Percentiles rank a stretch among this genome's conserved stretches.
phyloP scores from a whole-genome alignment of 177 flowering plant genomes.

The Vitis hybrid region DNA sequence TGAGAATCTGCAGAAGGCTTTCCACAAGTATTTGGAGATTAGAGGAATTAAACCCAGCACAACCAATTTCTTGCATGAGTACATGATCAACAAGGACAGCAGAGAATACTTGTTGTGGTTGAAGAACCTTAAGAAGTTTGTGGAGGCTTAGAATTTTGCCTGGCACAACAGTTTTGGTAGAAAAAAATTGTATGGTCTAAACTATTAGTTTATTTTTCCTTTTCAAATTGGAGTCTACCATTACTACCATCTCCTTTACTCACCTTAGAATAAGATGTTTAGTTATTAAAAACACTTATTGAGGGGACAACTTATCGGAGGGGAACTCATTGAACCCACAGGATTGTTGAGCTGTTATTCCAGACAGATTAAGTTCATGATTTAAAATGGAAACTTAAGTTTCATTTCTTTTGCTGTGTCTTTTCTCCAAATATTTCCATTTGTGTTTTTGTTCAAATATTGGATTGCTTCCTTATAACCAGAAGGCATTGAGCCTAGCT shows the following conservation, averaged over 20 bases:
- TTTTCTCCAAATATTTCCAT: too few species aligned
- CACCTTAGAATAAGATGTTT: too few species aligned
- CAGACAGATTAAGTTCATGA: too few species aligned
- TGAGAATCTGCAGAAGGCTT: constrained; percentile 85
- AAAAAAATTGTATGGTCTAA: background rate
- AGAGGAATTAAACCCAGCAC: constrained; percentile 83
- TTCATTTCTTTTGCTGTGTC: too few species aligned
- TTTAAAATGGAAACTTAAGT: too few species aligned
- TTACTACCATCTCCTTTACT: background rate
- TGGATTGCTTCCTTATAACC: too few species aligned
- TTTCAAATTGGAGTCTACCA: background rate
- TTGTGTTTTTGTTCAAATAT: too few species aligned
- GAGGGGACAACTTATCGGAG: too few species aligned
- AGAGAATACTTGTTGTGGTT: constrained; percentile 78
- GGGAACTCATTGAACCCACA: too few species aligned
- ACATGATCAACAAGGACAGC: constrained; percentile 85
- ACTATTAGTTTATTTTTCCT: background rate
- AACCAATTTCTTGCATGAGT: constrained; percentile 81
- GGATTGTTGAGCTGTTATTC: too few species aligned
- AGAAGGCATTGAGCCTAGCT: too few species aligned
- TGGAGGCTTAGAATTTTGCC: constrained; percentile 36
- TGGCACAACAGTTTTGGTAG: constrained; percentile 1
- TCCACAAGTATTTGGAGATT: constrained; percentile 82
- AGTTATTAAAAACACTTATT: too few species aligned
- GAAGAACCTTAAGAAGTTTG: constrained; percentile 68